Evolutionary conservation across 345 rosid genomes (phyloP), one percentile per base, ranked within the genome.

Genomic region (Hibiscus mutabilis): DNA sequence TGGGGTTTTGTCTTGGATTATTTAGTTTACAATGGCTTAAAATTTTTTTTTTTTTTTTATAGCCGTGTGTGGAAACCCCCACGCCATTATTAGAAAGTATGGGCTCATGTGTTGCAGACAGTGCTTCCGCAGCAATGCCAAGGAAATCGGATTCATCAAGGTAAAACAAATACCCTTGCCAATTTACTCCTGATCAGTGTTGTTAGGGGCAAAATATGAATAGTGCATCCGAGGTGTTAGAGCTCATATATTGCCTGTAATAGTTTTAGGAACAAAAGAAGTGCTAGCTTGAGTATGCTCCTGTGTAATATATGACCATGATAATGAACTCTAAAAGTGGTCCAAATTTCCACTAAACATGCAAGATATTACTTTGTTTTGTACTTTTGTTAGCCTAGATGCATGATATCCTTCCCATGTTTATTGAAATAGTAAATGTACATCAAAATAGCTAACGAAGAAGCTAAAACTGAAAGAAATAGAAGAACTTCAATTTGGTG

Each of bases 11-110:
- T 35, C 40, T 35, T 35, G 8, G 40, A 6, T 35, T 35, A 0
- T 6, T 35, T 35, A 35, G 40, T 35, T 35, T 7, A 16, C 25
- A 2, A 53, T 0, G 25, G 2, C 22, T 53, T 53, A 53, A 1
- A 19, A 31, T 31, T 31, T 31, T 31, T 75, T 14, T 68, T 57
- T n/a, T 15, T 22, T 66, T 44, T 40, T 0, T 16, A 61, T 68
- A 79, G 82, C 71, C 82, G 82, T 46, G 82, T 81, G 84, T 4
- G 84, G 84, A 69, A 80, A 80, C 79, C 79, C 1, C 1, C 83
- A 80, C 33, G 83, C 81, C 13, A 15, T 80, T 6, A 80, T 80
- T 29, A 68, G 83, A 46, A 80, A 80, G 79, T 80, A 80, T 62
- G 83, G 74, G 0, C 83, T 80, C 15, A 80, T 74, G 71, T 80